Conservation (phyloP, 371 early-diverging fungal species). For the Mortierella sp. region DNA sequence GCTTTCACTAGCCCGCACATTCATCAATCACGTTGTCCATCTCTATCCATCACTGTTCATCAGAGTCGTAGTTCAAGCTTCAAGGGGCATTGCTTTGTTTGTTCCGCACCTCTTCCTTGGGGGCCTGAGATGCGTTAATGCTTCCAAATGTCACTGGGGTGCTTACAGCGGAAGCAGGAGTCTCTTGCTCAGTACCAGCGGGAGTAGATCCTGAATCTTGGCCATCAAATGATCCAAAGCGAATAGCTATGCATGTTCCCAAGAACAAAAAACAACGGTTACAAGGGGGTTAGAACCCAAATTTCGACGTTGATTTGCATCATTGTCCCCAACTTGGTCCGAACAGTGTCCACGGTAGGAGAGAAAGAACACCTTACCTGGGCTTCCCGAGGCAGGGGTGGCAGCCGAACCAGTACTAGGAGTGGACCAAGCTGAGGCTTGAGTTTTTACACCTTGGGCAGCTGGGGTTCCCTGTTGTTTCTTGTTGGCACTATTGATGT, state of each 20-base stretch:
- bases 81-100: no score
- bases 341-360: background rate
- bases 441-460: constrained; percentile 47
- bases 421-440: constrained; percentile 19
- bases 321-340: background rate
- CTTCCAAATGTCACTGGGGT: constrained; percentile 60
- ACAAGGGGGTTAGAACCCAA: background rate
- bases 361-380: constrained; percentile 15
- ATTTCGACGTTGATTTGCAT: background rate
- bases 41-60: background rate
- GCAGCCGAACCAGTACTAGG: constrained; percentile 3
- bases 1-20: background rate
- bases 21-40: background rate
- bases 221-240: constrained; percentile 68
- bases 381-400: constrained; percentile 4
- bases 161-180: constrained; percentile 29
- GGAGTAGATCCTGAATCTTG: constrained; percentile 42
- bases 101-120: constrained; percentile 47
- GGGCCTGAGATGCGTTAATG: constrained; percentile 54
- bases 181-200: constrained; percentile 20
- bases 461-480: constrained; percentile 50
- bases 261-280: constrained; percentile 1
- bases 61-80: no score
- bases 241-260: constrained; percentile 53
- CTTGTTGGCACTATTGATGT: constrained; percentile 41